Evolutionary conservation across 164 flowering plant genomes (phyloP).

Genomic region (Vitis cinerea): DNA sequence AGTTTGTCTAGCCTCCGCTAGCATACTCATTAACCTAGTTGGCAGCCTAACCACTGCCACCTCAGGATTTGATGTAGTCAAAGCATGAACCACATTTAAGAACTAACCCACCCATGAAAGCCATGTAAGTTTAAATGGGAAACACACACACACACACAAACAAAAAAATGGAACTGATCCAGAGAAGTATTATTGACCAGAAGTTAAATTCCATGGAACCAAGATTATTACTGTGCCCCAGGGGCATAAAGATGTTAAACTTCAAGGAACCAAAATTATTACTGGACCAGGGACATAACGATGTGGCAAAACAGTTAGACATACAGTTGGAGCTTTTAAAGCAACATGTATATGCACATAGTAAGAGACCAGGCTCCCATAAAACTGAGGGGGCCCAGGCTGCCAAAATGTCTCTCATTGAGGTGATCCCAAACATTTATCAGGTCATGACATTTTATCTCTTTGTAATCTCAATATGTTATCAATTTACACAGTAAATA

Average conservation of each 20-base stretch:
- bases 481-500: conserved; percentile 19
- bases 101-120: not conserved
- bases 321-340: not conserved
- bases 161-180: too few species aligned
- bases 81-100: not conserved
- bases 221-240: too few species aligned
- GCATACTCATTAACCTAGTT: not conserved
- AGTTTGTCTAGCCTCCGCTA: not conserved
- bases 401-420: not conserved
- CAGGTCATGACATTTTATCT: too few species aligned
- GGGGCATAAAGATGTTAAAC: too few species aligned
- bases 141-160: not conserved
- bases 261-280: not conserved
- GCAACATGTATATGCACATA: too few species aligned
- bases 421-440: not conserved
- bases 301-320: not conserved
- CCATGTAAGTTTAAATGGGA: not conserved
- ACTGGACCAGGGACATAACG: not conserved
- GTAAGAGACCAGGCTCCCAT: not conserved
- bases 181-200: too few species aligned
- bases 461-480: not conserved
- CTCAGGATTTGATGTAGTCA: not conserved
- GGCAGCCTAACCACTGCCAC: not conserved
- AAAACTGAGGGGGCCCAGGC: not conserved
- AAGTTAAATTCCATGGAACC: too few species aligned